These are phyloP conservation scores for Penicillium hesseltinei DNA, from an alignment of 2,329 filamentous ascomycete species.

Conservation along the genomic window DNA sequence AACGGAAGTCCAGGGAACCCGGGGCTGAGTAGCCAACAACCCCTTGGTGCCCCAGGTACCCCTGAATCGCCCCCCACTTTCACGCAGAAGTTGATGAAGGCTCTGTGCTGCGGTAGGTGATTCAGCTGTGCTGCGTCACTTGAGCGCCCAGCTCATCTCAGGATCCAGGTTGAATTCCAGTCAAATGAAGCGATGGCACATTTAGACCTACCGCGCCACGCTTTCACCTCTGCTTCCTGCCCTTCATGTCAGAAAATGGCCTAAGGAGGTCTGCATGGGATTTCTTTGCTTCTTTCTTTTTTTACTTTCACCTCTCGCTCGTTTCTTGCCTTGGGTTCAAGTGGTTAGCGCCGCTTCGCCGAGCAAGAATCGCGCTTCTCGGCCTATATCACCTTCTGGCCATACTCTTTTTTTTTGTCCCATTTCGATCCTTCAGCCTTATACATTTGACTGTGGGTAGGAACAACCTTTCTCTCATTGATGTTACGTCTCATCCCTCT, in stretches of 20 bases:
- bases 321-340: conserved; percentile 6
- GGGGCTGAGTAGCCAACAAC: conserved; percentile 57
- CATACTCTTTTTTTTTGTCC: conserved; percentile 18
- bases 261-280: conserved; percentile 23
- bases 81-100: conserved; percentile 90
- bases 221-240: conserved; percentile 16
- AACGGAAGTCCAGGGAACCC: conserved; percentile 58
- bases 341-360: conserved; percentile 5
- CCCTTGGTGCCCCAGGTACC: conserved; percentile 55
- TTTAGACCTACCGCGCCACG: conserved; percentile 17
- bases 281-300: conserved; percentile 14
- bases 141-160: conserved; percentile 25
- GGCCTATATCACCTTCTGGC: conserved; percentile 13
- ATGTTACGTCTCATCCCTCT: conserved; percentile 34
- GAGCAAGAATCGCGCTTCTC: conserved; percentile 10
- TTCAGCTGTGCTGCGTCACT: conserved; percentile 18
- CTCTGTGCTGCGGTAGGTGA: conserved; percentile 76
- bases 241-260: conserved; percentile 16
- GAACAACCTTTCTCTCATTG: conserved; percentile 30
- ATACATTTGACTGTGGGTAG: conserved; percentile 19
- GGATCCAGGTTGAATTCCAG: conserved; percentile 36
- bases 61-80: conserved; percentile 74
- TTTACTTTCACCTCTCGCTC: conserved; percentile 14
- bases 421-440: conserved; percentile 23
- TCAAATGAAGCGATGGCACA: conserved; percentile 15